These are phyloP conservation scores for Teratosphaeriaceae sp. DNA, from an alignment of 2,329 filamentous ascomycete genomes.

Conservation along the genomic window DNA sequence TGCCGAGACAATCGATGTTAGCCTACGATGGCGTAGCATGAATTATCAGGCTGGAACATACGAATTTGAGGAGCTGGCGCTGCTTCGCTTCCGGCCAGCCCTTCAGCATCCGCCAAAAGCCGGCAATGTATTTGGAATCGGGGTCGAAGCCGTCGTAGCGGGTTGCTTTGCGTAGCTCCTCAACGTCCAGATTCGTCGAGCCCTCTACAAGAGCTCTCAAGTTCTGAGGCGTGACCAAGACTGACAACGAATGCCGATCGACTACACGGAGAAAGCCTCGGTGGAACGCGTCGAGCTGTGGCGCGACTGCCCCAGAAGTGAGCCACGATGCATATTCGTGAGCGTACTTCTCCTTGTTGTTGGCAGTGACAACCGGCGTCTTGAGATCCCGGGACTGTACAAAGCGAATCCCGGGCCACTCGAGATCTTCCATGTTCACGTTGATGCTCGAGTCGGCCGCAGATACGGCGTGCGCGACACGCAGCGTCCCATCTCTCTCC, in stretches of 20 bases:
- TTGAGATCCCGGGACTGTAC: slow-evolving; percentile 15
- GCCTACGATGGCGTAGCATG: too few relatives aligned
- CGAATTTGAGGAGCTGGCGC: slow-evolving; percentile 78
- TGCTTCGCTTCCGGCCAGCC: slow-evolving; percentile 62
- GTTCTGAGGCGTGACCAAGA: slow-evolving; percentile 62
- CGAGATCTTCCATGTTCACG: neutral
- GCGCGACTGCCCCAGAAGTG: slow-evolving; percentile 66
- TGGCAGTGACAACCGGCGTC: slow-evolving; percentile 63
- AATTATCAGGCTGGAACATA: too few relatives aligned
- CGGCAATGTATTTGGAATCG: slow-evolving; percentile 60
- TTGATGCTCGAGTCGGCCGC: slow-evolving; percentile 5
- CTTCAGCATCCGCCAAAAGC: slow-evolving; percentile 80
- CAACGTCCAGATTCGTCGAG: slow-evolving; percentile 69
- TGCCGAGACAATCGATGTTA: too few relatives aligned
- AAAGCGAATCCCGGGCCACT: slow-evolving; percentile 52
- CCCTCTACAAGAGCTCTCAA: slow-evolving; percentile 81
- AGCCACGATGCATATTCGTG: slow-evolving; percentile 80
- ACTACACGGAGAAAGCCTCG: slow-evolving; percentile 58
- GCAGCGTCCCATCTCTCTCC: too few relatives aligned
- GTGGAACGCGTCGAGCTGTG: slow-evolving; percentile 74
- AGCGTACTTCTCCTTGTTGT: slow-evolving; percentile 72
- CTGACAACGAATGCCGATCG: slow-evolving; percentile 10
- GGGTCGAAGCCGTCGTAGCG: slow-evolving; percentile 78
- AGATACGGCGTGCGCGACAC: neutral
- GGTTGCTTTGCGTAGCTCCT: slow-evolving; percentile 61